These are phyloP conservation scores for Pseudogymnoascus sp. DNA, from an alignment of 2,329 filamentous ascomycete genomes.

Conservation along the genomic window DNA sequence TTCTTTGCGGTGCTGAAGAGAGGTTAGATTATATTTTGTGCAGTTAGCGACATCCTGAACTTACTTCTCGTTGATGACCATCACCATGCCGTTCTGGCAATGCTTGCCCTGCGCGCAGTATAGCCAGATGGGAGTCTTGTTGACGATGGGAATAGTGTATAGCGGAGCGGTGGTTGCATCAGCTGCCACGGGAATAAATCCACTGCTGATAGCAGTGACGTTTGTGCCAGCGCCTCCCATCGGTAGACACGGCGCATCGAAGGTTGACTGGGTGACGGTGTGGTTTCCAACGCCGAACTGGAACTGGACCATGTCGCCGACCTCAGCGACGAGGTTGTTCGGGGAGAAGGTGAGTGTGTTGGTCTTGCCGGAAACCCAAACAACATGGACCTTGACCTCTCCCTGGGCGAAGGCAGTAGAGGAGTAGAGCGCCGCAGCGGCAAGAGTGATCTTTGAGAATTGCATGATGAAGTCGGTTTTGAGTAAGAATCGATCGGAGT, in stretches of 20 bases:
- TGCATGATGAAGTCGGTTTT: not conserved
- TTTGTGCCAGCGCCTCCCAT: conserved; percentile 40
- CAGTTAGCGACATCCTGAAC: conserved; percentile 26
- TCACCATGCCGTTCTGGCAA: conserved; percentile 45
- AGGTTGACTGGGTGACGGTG: conserved; percentile 70
- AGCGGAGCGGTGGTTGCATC: conserved; percentile 47
- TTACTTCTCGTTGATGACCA: conserved; percentile 45
- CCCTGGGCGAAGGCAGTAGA: not conserved
- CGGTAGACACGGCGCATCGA: conserved; percentile 61
- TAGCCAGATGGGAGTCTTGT: conserved; percentile 65
- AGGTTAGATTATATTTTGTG: conserved; percentile 21
- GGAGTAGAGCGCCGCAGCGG: not conserved
- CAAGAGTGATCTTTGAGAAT: not conserved
- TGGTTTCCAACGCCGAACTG: conserved; percentile 63
- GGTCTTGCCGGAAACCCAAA: conserved; percentile 48
- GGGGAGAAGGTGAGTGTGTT: conserved; percentile 53
- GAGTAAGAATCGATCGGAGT: not conserved
- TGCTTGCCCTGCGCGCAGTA: conserved; percentile 69
- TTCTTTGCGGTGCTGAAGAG: conserved; percentile 34
- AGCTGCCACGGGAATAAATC: conserved; percentile 56
- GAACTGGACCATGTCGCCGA: conserved; percentile 58
- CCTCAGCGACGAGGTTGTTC: conserved; percentile 52
- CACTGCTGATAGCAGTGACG: conserved; percentile 54
- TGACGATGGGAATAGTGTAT: conserved; percentile 62
- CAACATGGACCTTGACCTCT: conserved; percentile 45